Conservation (phyloP, 305 asterid species). For the Fraxinus sp. region DNA sequence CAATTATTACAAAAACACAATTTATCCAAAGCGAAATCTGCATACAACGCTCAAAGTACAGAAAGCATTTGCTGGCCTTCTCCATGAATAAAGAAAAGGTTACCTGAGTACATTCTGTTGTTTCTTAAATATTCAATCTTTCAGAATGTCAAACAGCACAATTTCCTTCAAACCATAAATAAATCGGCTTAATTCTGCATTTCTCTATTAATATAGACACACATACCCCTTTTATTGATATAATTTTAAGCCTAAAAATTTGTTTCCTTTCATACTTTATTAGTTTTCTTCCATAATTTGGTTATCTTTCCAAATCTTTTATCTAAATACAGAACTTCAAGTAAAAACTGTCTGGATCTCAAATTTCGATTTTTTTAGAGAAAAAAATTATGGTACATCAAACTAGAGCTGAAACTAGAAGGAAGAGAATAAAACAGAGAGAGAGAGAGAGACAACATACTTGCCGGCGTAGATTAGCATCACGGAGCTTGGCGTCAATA, state of each 20-base stretch:
- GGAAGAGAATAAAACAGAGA: background rate
- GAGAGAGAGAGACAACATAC: background rate
- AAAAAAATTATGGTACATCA: background rate
- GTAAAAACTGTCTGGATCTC: background rate
- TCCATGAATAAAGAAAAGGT: background rate
- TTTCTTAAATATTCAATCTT: background rate
- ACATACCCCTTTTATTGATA: background rate
- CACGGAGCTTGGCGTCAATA: conserved; percentile 35
- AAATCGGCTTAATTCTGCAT: background rate
- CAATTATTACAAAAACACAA: background rate
- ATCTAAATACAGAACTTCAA: background rate
- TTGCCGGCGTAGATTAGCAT: conserved; percentile 35
- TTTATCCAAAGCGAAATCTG: background rate
- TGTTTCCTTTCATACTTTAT: background rate
- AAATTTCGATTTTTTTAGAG: background rate
- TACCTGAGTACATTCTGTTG: background rate
- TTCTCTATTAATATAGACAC: background rate
- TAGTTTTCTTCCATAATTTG: background rate
- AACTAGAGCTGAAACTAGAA: background rate
- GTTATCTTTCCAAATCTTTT: background rate
- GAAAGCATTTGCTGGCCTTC: background rate
- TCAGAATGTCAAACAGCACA: background rate
- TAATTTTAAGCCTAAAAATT: background rate
- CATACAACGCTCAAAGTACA: background rate
- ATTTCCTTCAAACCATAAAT: background rate